phyloP scores from a whole-genome alignment of 1,284 basidiomycete genomes.

The Puccinia polysora region DNA sequence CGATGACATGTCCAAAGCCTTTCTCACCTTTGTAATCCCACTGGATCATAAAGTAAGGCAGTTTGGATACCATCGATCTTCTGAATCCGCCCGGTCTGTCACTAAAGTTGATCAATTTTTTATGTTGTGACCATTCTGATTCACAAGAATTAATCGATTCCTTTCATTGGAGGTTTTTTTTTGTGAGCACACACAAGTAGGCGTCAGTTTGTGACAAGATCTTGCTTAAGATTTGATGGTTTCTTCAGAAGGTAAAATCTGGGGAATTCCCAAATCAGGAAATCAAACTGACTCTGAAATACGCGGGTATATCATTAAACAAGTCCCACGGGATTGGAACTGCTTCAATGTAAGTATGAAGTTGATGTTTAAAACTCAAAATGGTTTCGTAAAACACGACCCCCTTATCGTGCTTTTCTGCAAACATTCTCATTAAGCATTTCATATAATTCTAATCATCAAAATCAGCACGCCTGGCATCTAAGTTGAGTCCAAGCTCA shows the following conservation, averaged over 20 bases:
- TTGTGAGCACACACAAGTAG: not conserved
- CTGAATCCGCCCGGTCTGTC: slow-evolving; percentile 81
- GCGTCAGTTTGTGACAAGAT: slow-evolving; percentile 7
- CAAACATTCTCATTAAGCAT: slow-evolving; percentile 88
- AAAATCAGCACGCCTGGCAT: no score
- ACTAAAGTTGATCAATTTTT: slow-evolving; percentile 90
- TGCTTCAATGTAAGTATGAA: slow-evolving; percentile 83
- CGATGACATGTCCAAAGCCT: slow-evolving; percentile 94
- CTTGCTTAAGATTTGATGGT: not conserved
- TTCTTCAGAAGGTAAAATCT: slow-evolving; percentile 18
- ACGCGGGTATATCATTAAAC: slow-evolving; percentile 79
- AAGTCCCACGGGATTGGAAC: slow-evolving; percentile 79
- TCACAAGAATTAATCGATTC: slow-evolving; percentile 88
- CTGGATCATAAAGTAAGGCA: slow-evolving; percentile 98
- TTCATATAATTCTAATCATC: slow-evolving; percentile 85
- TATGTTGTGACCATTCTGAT: slow-evolving; percentile 94
- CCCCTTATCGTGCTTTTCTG: slow-evolving; percentile 72
- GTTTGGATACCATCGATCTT: slow-evolving; percentile 84
- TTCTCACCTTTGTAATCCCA: slow-evolving; percentile 97
- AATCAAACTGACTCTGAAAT: slow-evolving; percentile 68
- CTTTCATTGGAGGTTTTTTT: slow-evolving; percentile 57
- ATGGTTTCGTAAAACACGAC: slow-evolving; percentile 94
- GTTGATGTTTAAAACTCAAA: slow-evolving; percentile 74
- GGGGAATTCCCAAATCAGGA: not conserved
- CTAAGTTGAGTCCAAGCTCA: not conserved